Evolutionary conservation across 2,329 filamentous ascomycete genomes (phyloP).

Genomic region (Curvularia verruculosa): DNA sequence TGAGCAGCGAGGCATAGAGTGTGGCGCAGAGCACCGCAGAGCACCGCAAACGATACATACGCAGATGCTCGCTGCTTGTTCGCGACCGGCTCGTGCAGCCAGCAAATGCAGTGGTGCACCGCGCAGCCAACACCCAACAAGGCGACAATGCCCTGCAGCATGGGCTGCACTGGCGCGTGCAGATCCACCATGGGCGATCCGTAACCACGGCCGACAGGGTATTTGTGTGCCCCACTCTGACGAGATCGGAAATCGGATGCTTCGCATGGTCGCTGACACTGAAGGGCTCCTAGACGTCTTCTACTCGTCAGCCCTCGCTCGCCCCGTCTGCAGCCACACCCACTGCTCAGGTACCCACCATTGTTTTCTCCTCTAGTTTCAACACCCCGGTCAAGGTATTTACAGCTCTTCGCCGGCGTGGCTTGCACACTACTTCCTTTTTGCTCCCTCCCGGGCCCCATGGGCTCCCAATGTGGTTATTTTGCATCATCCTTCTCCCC

Average conservation of each 20-base stretch:
- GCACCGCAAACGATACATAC: no score
- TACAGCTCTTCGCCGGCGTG: constrained; percentile 42
- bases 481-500: constrained; percentile 32
- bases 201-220: constrained; percentile 46
- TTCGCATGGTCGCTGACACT: constrained; percentile 38
- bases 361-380: constrained; percentile 34
- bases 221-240: constrained; percentile 41
- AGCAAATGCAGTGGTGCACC: constrained; percentile 8
- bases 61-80: no score
- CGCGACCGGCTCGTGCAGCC: neutral
- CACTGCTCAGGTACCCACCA: constrained; percentile 41
- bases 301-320: constrained; percentile 32
- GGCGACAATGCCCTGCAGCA: constrained; percentile 41
- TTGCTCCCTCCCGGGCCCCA: constrained; percentile 34
- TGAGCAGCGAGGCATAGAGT: no score
- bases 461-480: constrained; percentile 41
- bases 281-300: constrained; percentile 26
- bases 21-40: neutral
- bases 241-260: constrained; percentile 47
- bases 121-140: constrained; percentile 22
- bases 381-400: constrained; percentile 36
- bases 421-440: constrained; percentile 40
- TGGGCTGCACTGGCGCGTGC: constrained; percentile 39
- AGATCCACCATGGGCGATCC: constrained; percentile 48
- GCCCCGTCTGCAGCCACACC: constrained; percentile 45